These are phyloP conservation scores for Rhododendron henanense DNA, from an alignment of 148 eudicot genomes.

Conservation along the genomic window DNA sequence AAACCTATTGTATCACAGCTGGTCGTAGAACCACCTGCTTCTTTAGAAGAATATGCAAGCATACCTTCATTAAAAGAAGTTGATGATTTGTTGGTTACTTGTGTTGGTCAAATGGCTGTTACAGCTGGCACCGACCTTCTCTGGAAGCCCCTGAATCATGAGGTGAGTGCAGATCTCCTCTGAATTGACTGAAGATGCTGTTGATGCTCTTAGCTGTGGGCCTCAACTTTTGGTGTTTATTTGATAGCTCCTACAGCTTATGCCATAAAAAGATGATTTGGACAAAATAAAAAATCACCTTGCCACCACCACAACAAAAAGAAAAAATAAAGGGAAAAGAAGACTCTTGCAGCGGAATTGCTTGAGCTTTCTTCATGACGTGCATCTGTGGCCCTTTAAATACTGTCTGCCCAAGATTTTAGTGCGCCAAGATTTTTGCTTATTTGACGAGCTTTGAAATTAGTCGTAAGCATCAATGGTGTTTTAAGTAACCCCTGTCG, in stretches of 20 bases:
- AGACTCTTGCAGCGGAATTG: background rate
- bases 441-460: background rate
- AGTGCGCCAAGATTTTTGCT: background rate
- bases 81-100: conserved; percentile 67
- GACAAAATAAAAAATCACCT: background rate
- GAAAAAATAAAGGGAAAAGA: too few relatives aligned
- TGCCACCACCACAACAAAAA: background rate
- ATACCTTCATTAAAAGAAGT: conserved; percentile 65
- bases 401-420: background rate
- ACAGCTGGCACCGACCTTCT: conserved; percentile 85
- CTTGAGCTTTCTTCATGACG: background rate
- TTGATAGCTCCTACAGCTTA: background rate
- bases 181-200: background rate
- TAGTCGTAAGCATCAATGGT: background rate
- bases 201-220: background rate
- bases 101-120: conserved; percentile 95
- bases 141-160: conserved; percentile 91
- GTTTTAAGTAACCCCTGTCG: background rate
- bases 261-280: background rate
- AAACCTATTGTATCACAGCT: conserved; percentile 88
- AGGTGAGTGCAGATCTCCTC: conserved; percentile 40
- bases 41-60: conserved; percentile 43
- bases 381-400: background rate
- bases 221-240: background rate
- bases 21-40: conserved; percentile 56